Conservation (phyloP, 305 asterid genomes). For the Euphrasia arctica region DNA sequence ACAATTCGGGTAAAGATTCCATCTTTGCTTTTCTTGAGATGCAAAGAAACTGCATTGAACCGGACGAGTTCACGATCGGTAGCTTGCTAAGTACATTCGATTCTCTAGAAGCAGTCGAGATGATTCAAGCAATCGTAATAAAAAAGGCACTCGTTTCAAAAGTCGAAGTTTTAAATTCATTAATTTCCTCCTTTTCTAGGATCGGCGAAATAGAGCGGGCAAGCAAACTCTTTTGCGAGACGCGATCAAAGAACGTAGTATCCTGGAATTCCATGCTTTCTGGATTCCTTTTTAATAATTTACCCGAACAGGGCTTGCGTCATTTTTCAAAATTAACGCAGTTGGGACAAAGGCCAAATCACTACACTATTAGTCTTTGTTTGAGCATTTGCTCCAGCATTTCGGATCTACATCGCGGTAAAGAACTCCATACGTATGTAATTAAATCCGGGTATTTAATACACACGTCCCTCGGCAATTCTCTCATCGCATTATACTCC, state of each 20-base stretch:
- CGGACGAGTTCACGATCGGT: constrained; percentile 74
- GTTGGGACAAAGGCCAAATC: constrained; percentile 47
- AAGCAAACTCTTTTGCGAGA: constrained; percentile 38
- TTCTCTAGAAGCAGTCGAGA: constrained; percentile 38
- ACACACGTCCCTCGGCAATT: constrained; percentile 55
- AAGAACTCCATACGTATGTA: constrained; percentile 56
- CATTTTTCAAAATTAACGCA: constrained; percentile 39
- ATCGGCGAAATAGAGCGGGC: constrained; percentile 47
- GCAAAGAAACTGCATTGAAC: constrained; percentile 54
- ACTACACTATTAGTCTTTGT: constrained; percentile 66
- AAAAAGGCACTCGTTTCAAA: constrained; percentile 56
- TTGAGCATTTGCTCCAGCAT: constrained; percentile 62
- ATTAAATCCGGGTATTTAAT: constrained; percentile 43
- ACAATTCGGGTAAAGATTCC: constrained; percentile 42
- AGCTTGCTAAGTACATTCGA: constrained; percentile 65
- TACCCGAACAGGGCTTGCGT: constrained; percentile 49
- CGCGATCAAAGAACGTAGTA: constrained; percentile 55
- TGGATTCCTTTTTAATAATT: constrained; percentile 54
- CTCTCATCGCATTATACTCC: constrained; percentile 65
- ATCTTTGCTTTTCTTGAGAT: constrained; percentile 41
- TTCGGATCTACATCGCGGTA: constrained; percentile 54
- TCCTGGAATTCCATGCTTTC: constrained; percentile 86
- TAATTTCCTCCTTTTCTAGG: constrained; percentile 61
- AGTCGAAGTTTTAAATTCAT: constrained; percentile 68
- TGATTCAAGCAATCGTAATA: constrained; percentile 49